These are phyloP conservation scores for Plasmodium inui DNA, from an alignment of 169 alveolate species.

Conservation along the genomic window DNA sequence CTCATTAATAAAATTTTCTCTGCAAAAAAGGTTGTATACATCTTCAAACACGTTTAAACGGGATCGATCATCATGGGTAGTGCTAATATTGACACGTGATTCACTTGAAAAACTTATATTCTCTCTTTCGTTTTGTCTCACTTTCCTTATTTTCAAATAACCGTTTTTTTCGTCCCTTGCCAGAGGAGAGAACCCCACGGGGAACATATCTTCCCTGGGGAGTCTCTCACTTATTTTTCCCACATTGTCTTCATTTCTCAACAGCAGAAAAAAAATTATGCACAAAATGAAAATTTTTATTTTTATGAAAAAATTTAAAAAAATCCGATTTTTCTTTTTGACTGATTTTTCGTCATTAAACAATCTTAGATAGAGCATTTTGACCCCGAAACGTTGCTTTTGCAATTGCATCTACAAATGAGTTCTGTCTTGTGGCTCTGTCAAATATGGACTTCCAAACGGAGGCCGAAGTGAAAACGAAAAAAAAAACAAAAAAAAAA, in stretches of 20 bases:
- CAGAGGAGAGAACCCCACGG: neutral
- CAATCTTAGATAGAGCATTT: conserved; percentile 21
- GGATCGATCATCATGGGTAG: neutral
- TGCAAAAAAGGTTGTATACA: neutral
- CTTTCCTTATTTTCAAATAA: neutral
- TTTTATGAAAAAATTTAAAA: conserved; percentile 8
- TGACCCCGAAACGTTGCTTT: neutral
- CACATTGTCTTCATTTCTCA: conserved; percentile 11
- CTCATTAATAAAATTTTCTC: neutral
- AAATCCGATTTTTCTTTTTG: neutral
- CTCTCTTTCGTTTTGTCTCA: neutral
- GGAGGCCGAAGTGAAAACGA: neutral
- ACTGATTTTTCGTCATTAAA: conserved; percentile 13
- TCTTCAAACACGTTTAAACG: neutral
- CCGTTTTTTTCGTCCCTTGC: neutral
- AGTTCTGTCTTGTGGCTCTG: neutral
- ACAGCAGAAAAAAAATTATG: conserved; percentile 8
- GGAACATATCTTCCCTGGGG: neutral
- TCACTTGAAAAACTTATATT: neutral
- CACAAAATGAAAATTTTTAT: conserved; percentile 4
- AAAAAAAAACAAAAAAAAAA: neutral
- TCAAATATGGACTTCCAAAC: neutral
- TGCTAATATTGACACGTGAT: neutral
- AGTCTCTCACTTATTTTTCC: neutral
- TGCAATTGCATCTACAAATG: neutral